Evolutionary conservation across 345 rosid species (phyloP).

Genomic region (Citrus maxima): DNA sequence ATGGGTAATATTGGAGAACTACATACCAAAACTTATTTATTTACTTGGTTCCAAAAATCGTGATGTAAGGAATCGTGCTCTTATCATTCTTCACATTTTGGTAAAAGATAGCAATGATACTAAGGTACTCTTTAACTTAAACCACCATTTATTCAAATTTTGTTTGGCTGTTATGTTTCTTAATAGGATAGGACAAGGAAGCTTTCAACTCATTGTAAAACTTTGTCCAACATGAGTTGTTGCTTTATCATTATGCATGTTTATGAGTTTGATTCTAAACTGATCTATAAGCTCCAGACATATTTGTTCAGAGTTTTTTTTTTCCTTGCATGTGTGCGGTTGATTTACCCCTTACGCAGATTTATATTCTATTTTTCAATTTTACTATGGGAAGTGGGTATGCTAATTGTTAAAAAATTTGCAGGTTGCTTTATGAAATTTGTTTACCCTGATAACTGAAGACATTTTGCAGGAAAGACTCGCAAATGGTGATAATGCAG

Average conservation of each 20-base stretch:
- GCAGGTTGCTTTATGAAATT: not conserved
- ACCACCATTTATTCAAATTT: not conserved
- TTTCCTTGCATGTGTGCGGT: not conserved
- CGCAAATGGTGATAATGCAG: constrained; percentile 36
- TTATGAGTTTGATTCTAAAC: not conserved
- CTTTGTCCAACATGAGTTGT: not conserved
- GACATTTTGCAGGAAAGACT: constrained; percentile 54
- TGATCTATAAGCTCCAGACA: not conserved
- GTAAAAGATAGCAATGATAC: constrained; percentile 53
- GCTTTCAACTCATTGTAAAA: not conserved
- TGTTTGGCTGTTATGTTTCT: not conserved
- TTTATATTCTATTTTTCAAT: not conserved
- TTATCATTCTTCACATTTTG: constrained; percentile 43
- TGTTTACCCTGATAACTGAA: constrained; percentile 10
- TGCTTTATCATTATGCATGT: not conserved
- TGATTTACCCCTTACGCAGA: not conserved
- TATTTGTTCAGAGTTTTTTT: not conserved
- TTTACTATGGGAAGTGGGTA: not conserved
- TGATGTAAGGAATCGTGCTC: constrained; percentile 38
- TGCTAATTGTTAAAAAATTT: not conserved
- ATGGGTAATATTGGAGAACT: constrained; percentile 65
- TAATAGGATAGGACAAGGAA: not conserved
- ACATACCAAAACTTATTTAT: constrained; percentile 44
- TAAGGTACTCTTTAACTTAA: constrained; percentile 39
- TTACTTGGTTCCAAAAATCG: constrained; percentile 44